phyloP scores from a whole-genome alignment of 179 eudicot genomes.

The Beta macrorhiza region DNA sequence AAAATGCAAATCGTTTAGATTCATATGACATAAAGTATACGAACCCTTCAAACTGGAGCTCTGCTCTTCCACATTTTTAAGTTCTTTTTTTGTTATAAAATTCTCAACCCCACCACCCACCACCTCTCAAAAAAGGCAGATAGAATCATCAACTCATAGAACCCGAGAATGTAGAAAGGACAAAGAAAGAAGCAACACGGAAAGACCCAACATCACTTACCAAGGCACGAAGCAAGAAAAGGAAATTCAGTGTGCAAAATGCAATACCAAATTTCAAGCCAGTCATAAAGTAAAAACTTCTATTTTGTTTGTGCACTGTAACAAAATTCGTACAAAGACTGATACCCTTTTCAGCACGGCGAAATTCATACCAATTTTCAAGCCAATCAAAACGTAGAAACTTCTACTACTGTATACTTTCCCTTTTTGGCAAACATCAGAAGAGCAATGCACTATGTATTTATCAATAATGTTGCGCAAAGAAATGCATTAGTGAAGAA shows the following conservation, averaged over 20 bases:
- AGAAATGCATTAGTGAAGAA: neutral
- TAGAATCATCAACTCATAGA: neutral
- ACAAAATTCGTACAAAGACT: too few species aligned
- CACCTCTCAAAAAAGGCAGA: neutral
- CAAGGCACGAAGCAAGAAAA: neutral
- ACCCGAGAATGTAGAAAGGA: neutral
- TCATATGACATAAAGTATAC: neutral
- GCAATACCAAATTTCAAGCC: neutral
- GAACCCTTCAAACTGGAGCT: neutral
- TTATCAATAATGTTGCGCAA: neutral
- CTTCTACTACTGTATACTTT: neutral
- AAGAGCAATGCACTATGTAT: neutral
- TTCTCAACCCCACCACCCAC: neutral
- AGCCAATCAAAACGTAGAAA: neutral
- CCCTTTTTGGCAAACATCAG: constrained; percentile 6
- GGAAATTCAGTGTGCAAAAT: neutral
- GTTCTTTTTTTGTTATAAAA: neutral
- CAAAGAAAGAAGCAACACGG: neutral
- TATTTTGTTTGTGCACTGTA: neutral
- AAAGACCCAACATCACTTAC: neutral
- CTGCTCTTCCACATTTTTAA: neutral
- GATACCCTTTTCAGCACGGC: too few species aligned
- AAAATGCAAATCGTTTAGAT: neutral
- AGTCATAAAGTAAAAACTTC: neutral
- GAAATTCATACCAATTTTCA: neutral